Evolutionary conservation across 352 stramenopile species (phyloP), one percentile per base, ranked within the genome.

Genomic region (Plasmopara muralis): DNA sequence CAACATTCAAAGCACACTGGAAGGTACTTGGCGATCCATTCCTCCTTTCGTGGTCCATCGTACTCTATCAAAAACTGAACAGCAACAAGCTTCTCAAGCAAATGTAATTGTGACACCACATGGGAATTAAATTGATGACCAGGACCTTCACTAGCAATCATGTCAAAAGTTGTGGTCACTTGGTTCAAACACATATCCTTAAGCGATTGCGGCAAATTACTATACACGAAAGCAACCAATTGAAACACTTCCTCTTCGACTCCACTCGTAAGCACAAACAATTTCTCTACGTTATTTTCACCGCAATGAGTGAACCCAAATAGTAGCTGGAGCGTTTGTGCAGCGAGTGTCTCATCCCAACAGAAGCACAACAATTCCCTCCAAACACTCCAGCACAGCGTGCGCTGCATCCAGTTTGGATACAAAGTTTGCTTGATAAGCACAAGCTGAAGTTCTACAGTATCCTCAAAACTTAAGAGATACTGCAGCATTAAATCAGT

Each of bases 1-100:
- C 77, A 78, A 46, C 75, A 90, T 54, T 90, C 73, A 29, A 85
- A 75, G 25, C 69, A 75, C 54, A 88, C 74, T 0, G 69, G 67
- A 10, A 90, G 50, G 40, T 85, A 84, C 43, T 75, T 77, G 5
- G 62, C 60, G 4, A 86, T 55, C 71, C 74, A 90, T 28, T 76
- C 60, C 43, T 84, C 66, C 43, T 87, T 85, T 44, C 67, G 54
- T 2, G 55, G 33, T 1, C 67, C 50, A 9, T 75, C 56, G 15
- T 76, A 82, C 16, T 67, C 47, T 43, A 62, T 63, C 30, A 90
- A 35, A 12, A 86, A 72, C 9, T 62, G 62, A n/a, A 66, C 58
- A 5, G 46, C 50, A 20, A 47, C 52, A 12, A 89, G 38, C 5
- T 70, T 60, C 38, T 85, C 70, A 0, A 89, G 48, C 12, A 89